Conservation (phyloP, 1,139 yeast species). For the Lodderomyces oxycetoniae region DNA sequence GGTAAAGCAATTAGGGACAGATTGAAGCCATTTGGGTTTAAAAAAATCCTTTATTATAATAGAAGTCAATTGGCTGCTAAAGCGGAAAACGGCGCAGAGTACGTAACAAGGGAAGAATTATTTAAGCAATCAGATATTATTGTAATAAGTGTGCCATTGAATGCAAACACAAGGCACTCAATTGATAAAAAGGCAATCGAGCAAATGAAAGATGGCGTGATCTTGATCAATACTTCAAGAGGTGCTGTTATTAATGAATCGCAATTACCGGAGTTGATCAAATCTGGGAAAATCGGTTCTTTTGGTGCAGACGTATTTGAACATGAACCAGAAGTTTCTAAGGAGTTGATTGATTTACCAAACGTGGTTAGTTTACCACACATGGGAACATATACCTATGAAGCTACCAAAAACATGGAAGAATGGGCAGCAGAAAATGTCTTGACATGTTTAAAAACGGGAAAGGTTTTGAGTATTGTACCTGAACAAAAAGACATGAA, state of each 20-base stretch:
- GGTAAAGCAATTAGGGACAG: constrained; percentile 66
- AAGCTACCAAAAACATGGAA: constrained; percentile 56
- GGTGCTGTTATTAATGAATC: constrained; percentile 71
- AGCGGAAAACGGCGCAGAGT: constrained; percentile 53
- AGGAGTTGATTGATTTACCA: constrained; percentile 50
- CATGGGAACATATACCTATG: constrained; percentile 72
- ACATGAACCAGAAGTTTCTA: constrained; percentile 67
- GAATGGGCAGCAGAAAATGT: constrained; percentile 49
- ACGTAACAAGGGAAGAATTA: constrained; percentile 53
- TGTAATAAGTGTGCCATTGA: constrained; percentile 60
- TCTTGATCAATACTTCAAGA: constrained; percentile 66
- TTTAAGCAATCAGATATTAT: constrained; percentile 52
- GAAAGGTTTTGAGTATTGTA: constrained; percentile 60
- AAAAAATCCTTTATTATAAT: constrained; percentile 55
- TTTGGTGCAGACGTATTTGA: constrained; percentile 86
- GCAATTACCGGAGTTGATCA: constrained; percentile 57
- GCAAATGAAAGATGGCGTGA: constrained; percentile 62
- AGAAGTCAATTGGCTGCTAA: constrained; percentile 50
- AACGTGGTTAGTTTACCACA: constrained; percentile 71
- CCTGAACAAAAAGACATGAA: constrained; percentile 49
- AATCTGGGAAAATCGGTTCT: constrained; percentile 64
- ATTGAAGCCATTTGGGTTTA: constrained; percentile 61
- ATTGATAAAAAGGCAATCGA: constrained; percentile 47
- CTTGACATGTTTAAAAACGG: constrained; percentile 42
- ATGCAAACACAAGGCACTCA: constrained; percentile 53